Conservation (phyloP, 371 early-diverging fungal species). For the Mucor irregularis region DNA sequence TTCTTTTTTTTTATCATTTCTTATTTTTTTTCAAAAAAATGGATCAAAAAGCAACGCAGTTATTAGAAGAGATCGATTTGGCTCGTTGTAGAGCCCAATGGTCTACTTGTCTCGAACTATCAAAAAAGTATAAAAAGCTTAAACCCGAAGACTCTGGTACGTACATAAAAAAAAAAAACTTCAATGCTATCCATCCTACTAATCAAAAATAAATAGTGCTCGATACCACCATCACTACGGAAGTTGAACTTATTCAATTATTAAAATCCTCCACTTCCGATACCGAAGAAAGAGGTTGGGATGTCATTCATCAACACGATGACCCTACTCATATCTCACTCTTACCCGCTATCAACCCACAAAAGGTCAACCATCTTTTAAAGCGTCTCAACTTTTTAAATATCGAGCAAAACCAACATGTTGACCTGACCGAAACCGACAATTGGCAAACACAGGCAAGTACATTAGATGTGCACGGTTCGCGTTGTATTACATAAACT, state of each 20-base stretch:
- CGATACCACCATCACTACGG: constrained; percentile 21
- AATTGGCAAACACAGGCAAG: constrained; percentile 35
- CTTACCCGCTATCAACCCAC: constrained; percentile 12
- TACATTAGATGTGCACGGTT: too few relatives aligned
- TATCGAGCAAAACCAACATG: neutral
- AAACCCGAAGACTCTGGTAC: constrained; percentile 60
- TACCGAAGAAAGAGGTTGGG: constrained; percentile 9
- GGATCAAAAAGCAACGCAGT: constrained; percentile 5
- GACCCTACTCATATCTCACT: constrained; percentile 20
- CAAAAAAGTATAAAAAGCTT: constrained; percentile 56
- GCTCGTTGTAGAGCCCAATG: constrained; percentile 56
- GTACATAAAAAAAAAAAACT: constrained; percentile 1
- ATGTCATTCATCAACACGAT: constrained; percentile 25
- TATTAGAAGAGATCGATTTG: constrained; percentile 49
- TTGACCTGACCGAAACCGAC: constrained; percentile 4
- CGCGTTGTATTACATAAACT: too few relatives aligned
- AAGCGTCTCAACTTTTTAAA: neutral
- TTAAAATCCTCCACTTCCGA: constrained; percentile 3
- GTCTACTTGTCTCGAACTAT: constrained; percentile 49
- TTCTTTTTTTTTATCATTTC: constrained; percentile 6
- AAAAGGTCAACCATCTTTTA: constrained; percentile 4
- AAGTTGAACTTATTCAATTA: constrained; percentile 30
- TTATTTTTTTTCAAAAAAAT: neutral
- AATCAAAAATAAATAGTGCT: constrained; percentile 16
- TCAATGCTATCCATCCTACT: neutral